Evolutionary conservation across 805 yeast species (phyloP), one percentile per base, ranked within the genome.

Genomic region (Ogataea trehaloabstinens): DNA sequence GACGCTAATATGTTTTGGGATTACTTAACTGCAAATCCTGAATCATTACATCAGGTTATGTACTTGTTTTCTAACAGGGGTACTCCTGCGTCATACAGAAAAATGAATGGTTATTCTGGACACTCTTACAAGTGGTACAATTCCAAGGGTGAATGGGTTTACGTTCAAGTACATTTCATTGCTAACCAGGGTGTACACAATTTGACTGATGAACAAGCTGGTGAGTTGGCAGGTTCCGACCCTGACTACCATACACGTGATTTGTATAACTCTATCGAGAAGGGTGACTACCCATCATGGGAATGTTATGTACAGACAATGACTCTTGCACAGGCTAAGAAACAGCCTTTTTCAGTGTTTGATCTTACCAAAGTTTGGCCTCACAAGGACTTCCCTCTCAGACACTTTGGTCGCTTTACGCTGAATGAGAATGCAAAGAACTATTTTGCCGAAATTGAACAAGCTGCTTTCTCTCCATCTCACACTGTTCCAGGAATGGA

Each of bases 361-460:
- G 96, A 88, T 66, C 73, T 88, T 63, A 88, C 96, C 48, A 89
- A 89, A 70, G 84, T 85, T 40, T 88, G 96, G 96, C 88, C 96
- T 24, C 95, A 88, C 60, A 69, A 67, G 52, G 82, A 87, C 41
- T 88, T 79, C 73, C 96, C 96, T 57, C 66, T 88, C 68, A 78
- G 95, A 64, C 80, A 80, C 63, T 82, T 88, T 59, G 96, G 95
- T 61, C 81, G 80, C 61, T 68, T 87, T 49, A 79, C 78, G 2
- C 66, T 87, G 61, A 83, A 87, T 64, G 86, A 85, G 66, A 87
- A 87, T 67, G 93, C 95, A 44, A 69, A 76, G 64, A 87, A 87
- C 65, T 88, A 80, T 66, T 87, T 86, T 61, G 95, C 95, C 35
- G 95, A 85, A 61, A 75, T 84, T 41, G 95, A 85, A 63, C 93